Percentiles rank a stretch among this genome's conserved stretches.
phyloP scores from a whole-genome alignment of 2,329 filamentous ascomycete genomes.

The Clonostachys chloroleuca region DNA sequence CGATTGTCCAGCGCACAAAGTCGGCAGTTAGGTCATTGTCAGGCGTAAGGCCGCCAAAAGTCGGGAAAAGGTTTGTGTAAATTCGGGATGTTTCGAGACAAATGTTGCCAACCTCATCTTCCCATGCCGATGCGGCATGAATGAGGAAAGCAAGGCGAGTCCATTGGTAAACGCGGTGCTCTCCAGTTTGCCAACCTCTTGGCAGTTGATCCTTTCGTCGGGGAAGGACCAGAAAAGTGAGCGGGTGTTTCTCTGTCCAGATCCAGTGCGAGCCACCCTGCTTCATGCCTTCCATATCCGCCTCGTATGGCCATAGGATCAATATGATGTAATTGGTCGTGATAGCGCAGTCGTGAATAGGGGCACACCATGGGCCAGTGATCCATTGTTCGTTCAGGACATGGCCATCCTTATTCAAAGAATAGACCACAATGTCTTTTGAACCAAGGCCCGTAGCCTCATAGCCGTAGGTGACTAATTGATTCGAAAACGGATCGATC shows the following conservation, averaged over 20 bases:
- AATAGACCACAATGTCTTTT: background rate
- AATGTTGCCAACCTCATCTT: no score
- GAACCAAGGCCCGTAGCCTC: conserved; percentile 25
- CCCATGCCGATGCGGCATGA: no score
- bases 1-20: no score
- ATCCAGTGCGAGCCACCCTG: conserved; percentile 8
- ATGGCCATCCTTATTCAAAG: background rate
- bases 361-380: conserved; percentile 9
- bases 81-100: no score
- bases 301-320: conserved; percentile 23
- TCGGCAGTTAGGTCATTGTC: no score
- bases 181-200: no score
- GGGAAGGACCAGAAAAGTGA: no score
- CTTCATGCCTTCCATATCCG: conserved; percentile 27
- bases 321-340: conserved; percentile 29
- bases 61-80: no score
- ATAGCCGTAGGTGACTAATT: conserved; percentile 33
- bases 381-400: background rate
- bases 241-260: background rate
- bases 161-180: no score
- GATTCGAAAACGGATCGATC: conserved; percentile 28
- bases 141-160: no score
- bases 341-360: conserved; percentile 32
- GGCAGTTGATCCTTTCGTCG: no score
- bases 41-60: no score